Conservation (phyloP, 225 moss, liverwort and hornwort species). For the Bryoerythrophyllum caledonicum region DNA sequence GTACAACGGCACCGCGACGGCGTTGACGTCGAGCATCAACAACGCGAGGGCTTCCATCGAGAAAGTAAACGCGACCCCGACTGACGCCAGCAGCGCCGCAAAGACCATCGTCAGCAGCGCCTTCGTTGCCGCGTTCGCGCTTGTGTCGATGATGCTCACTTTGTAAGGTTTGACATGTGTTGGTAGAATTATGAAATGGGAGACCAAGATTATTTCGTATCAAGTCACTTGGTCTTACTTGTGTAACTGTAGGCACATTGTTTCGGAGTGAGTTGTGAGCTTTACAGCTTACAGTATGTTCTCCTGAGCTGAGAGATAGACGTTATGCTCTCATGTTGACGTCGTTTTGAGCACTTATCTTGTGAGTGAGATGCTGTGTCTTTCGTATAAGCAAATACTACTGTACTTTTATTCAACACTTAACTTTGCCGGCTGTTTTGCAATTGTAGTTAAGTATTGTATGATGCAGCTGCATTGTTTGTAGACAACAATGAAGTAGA, state of each 20-base stretch:
- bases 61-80: slow-evolving; percentile 7
- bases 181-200: too few species aligned
- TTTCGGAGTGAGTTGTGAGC: background rate
- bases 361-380: background rate
- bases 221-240: too few species aligned
- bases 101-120: background rate
- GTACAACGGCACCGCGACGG: slow-evolving; percentile 37
- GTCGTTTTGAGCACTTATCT: slow-evolving; percentile 1
- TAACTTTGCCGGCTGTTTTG: background rate
- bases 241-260: background rate
- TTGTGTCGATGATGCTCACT: slow-evolving; percentile 5
- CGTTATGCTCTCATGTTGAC: background rate
- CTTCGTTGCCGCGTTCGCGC: background rate
- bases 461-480: too few species aligned
- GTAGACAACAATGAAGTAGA: too few species aligned
- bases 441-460: background rate
- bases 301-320: background rate
- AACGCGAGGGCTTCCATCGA: slow-evolving; percentile 10
- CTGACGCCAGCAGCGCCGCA: background rate
- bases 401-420: too few species aligned
- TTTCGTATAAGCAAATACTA: background rate
- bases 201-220: background rate
- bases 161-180: background rate
- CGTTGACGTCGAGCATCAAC: slow-evolving; percentile 33
- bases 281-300: background rate